Evolutionary conservation across 768 basidiomycete genomes (phyloP).

Genomic region (Cystoderma amianthinum): DNA sequence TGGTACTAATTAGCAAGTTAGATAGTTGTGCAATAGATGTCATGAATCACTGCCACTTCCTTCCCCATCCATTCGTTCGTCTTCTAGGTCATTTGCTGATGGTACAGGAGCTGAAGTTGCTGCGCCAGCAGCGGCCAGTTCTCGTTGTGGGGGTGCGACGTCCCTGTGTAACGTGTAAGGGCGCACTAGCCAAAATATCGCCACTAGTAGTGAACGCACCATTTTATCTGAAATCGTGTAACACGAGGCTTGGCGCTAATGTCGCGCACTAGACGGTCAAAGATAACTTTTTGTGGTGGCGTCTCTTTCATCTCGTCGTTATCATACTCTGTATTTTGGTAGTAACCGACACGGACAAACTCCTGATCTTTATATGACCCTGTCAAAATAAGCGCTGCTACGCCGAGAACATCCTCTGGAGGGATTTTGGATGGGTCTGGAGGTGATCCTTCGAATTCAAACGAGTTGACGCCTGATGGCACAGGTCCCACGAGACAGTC

Average conservation of each 20-base stretch:
- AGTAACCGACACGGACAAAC: slow-evolving; percentile 99
- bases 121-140: slow-evolving; percentile 43
- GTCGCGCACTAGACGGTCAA: slow-evolving; percentile 79
- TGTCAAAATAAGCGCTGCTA: slow-evolving; percentile 94
- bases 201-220: slow-evolving; percentile 36
- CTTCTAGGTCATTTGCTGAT: slow-evolving; percentile 61
- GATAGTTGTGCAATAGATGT: too few species aligned
- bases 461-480: slow-evolving; percentile 93
- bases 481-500: slow-evolving; percentile 97
- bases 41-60: slow-evolving; percentile 15
- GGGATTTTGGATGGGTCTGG: slow-evolving; percentile 85
- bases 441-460: slow-evolving; percentile 88
- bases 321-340: slow-evolving; percentile 98
- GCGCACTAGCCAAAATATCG: not conserved
- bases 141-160: slow-evolving; percentile 43
- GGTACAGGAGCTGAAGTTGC: slow-evolving; percentile 70
- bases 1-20: not conserved
- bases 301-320: slow-evolving; percentile 84
- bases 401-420: slow-evolving; percentile 85
- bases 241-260: slow-evolving; percentile 91
- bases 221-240: slow-evolving; percentile 87
- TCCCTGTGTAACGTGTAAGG: slow-evolving; percentile 45
- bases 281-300: slow-evolving; percentile 61
- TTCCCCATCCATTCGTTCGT: slow-evolving; percentile 12
- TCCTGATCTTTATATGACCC: slow-evolving; percentile 96